Evolutionary conservation across 2,329 filamentous ascomycete genomes (phyloP).

Genomic region (Magnaporthales sp.): DNA sequence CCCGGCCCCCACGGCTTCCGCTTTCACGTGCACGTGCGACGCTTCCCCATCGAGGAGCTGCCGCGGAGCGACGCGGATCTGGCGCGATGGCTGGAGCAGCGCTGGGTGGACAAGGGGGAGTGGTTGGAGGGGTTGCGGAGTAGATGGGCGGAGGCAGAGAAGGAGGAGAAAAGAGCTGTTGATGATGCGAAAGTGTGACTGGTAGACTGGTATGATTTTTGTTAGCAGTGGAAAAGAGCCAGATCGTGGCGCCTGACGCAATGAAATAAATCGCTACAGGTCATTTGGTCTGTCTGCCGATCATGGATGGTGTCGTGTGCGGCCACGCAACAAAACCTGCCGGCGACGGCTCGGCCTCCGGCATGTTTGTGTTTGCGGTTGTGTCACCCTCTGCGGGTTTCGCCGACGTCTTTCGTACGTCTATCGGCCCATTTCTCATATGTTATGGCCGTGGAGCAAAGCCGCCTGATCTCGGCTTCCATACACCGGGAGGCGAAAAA

Average conservation of each 20-base stretch:
- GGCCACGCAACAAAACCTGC: background rate
- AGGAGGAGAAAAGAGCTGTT: constrained; percentile 1
- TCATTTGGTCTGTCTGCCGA: background rate
- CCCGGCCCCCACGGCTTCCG: constrained; percentile 26
- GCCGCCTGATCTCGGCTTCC: background rate
- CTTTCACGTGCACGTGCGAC: constrained; percentile 41
- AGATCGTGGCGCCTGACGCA: background rate
- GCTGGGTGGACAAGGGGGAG: constrained; percentile 44
- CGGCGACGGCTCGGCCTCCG: background rate
- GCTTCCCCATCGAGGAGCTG: constrained; percentile 38
- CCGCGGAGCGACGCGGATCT: constrained; percentile 37
- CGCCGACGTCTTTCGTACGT: background rate
- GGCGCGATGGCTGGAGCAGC: constrained; percentile 41
- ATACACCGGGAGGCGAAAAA: background rate
- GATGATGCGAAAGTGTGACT: constrained; percentile 5
- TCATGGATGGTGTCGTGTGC: background rate
- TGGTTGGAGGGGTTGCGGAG: constrained; percentile 36
- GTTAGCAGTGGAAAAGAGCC: background rate
- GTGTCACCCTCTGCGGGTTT: background rate
- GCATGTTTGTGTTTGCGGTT: background rate
- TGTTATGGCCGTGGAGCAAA: background rate
- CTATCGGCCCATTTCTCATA: background rate
- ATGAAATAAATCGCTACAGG: background rate
- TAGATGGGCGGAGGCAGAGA: constrained; percentile 25
- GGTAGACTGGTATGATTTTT: constrained; percentile 8